Evolutionary conservation across 768 basidiomycete genomes (phyloP).

Genomic region (Leucocoprinus birnbaumii): DNA sequence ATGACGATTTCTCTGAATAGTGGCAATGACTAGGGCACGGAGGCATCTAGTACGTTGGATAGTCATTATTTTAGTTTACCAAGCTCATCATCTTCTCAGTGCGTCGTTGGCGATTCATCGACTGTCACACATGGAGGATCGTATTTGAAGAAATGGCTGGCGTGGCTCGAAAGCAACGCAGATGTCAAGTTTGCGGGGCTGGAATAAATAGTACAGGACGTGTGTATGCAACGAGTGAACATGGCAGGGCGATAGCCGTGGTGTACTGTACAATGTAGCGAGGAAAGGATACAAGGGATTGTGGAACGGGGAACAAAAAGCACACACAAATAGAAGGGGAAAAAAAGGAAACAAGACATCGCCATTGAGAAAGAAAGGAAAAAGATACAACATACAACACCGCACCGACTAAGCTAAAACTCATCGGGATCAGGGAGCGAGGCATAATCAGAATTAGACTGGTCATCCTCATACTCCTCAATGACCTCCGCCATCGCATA

Average conservation of each 20-base stretch:
- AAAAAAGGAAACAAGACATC: neutral
- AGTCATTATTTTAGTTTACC: neutral
- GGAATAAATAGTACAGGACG: constrained; percentile 32
- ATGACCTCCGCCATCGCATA: constrained; percentile 85
- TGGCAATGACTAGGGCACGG: constrained; percentile 90
- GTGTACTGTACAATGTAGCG: neutral
- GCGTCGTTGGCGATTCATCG: constrained; percentile 90
- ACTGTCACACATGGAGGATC: constrained; percentile 83
- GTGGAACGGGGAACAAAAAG: neutral
- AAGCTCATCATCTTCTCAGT: constrained; percentile 40
- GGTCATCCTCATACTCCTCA: constrained; percentile 76
- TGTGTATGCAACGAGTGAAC: neutral
- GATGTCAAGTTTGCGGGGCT: constrained; percentile 85
- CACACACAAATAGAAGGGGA: neutral
- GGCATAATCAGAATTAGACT: constrained; percentile 75
- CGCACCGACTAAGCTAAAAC: constrained; percentile 35
- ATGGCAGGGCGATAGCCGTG: neutral
- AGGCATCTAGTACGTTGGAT: constrained; percentile 79
- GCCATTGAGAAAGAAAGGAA: neutral
- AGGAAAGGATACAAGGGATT: too few relatives aligned
- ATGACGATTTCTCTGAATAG: constrained; percentile 30
- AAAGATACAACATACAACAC: neutral
- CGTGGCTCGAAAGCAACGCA: constrained; percentile 86
- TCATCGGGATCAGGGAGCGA: constrained; percentile 79
- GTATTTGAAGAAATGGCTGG: constrained; percentile 88